Base-by-base conservation (phyloP, 2,329 filamentous ascomycete species). In the Daldinia sp. region DNA sequence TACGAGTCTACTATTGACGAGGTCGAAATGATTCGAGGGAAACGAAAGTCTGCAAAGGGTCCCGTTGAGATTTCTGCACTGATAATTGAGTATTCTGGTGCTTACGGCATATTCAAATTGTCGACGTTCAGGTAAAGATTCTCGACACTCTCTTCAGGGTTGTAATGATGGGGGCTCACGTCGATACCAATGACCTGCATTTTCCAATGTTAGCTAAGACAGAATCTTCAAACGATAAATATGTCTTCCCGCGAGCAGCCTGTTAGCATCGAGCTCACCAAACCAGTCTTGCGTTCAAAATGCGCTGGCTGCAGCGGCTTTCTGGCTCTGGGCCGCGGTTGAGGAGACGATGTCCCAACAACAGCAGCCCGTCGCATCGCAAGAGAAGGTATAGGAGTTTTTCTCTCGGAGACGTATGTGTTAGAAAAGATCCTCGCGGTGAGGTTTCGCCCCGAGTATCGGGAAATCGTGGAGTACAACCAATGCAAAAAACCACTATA, bases 1-100 rank as follows among this genome's bases (percentile, higher is more conserved):
- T 78, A 93, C 83, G 80, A 92, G 86, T 72, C 90, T 88, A 73
- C 93, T 97, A 75, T 97, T 92, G 57, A 97, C 89, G 60, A 97
- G 82, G 74, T 97, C 92, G 82, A 97, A 97, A 63, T 90, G 84
- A 76, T 89, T 90, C 58, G 87, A 82, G 48, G 86, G 82, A 75
- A 94, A 94, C 35, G 75, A 74, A 53, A 79, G 70, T 23, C 77
- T 79, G 53, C 10, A 44, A 56, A 23, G 23, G 58, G 30, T 28
- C 10, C 13, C 39, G 48, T 67, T 73, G 63, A 75, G 67, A 64
- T 42, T 60, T 60, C 46, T 65, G n/a, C 3, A 41, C 33, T 30
- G 41, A 37, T n/a, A 41, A 55, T 58, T 60, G 59, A 37, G n/a
- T 20, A 18, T 55, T 59, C 41, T 42, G 64, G 35, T 12, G 59